Evolutionary conservation across 2,329 filamentous ascomycete species (phyloP).

Genomic region (Fusarium sp.): DNA sequence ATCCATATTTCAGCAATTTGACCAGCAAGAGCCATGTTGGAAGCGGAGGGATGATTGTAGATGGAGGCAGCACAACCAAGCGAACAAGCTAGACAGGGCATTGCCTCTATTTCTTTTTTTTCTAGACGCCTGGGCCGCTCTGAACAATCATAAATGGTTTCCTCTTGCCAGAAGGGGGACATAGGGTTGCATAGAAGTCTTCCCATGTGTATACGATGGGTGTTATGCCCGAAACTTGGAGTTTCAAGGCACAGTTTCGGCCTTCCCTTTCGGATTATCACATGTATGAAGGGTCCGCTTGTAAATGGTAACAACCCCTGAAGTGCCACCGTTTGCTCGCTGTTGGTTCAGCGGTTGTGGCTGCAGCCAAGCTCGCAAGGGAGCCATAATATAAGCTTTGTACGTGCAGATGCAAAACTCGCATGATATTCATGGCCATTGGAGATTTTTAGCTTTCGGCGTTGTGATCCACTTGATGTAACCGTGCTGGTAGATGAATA

Average conservation of each 20-base stretch:
- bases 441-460: neutral
- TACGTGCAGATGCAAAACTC: neutral
- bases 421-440: neutral
- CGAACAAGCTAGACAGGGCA: neutral
- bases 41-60: neutral
- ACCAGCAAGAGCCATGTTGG: neutral
- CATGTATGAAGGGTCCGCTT: neutral
- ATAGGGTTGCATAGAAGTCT: neutral
- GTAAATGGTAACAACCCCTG: neutral
- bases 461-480: neutral
- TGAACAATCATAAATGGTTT: neutral
- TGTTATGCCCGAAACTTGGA: neutral
- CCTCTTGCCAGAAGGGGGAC: neutral
- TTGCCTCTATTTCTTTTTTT: neutral
- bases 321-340: neutral
- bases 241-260: neutral
- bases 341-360: neutral
- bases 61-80: neutral
- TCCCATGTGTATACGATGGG: neutral
- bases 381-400: neutral
- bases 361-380: neutral
- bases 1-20: conserved; percentile 50
- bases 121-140: neutral
- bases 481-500: neutral
- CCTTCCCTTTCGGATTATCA: neutral